These are phyloP conservation scores for Starmera amethionina DNA, from an alignment of 805 yeast genomes.

Conservation along the genomic window DNA sequence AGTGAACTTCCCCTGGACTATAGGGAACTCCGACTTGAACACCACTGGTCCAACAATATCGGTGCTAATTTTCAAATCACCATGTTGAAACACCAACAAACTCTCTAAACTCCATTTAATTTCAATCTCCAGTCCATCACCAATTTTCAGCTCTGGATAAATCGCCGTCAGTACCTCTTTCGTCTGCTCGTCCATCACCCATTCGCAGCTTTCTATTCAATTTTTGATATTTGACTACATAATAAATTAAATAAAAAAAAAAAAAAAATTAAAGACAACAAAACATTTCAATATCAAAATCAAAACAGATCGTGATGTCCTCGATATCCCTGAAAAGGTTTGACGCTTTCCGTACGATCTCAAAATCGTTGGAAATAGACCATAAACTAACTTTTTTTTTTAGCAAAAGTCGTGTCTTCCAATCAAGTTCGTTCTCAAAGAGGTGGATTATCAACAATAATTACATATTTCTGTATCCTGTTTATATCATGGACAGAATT, in stretches of 20 bases:
- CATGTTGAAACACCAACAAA: too few relatives aligned
- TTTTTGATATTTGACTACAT: too few relatives aligned
- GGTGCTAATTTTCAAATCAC: conserved; percentile 3
- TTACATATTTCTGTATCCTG: conserved; percentile 51
- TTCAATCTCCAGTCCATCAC: conserved; percentile 11
- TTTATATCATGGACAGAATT: conserved; percentile 76
- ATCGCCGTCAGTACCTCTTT: conserved; percentile 29
- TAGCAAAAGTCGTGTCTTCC: conserved; percentile 59
- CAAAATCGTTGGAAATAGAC: not conserved
- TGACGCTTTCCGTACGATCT: conserved; percentile 59
- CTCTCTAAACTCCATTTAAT: conserved; percentile 12
- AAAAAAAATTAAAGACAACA: not conserved
- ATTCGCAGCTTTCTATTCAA: not conserved
- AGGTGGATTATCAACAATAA: conserved; percentile 66
- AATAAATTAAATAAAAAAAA: not conserved
- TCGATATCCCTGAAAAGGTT: conserved; percentile 33
- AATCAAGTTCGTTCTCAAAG: conserved; percentile 66
- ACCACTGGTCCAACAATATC: not conserved
- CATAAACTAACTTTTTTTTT: conserved; percentile 3
- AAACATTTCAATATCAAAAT: not conserved
- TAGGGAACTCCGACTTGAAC: conserved; percentile 16
- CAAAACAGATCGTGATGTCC: conserved; percentile 17
- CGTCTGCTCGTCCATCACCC: conserved; percentile 10
- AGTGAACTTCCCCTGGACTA: conserved; percentile 16
- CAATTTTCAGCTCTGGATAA: conserved; percentile 26